Conservation (phyloP, 2,329 filamentous ascomycete genomes). For the Tolypocladium sp. region DNA sequence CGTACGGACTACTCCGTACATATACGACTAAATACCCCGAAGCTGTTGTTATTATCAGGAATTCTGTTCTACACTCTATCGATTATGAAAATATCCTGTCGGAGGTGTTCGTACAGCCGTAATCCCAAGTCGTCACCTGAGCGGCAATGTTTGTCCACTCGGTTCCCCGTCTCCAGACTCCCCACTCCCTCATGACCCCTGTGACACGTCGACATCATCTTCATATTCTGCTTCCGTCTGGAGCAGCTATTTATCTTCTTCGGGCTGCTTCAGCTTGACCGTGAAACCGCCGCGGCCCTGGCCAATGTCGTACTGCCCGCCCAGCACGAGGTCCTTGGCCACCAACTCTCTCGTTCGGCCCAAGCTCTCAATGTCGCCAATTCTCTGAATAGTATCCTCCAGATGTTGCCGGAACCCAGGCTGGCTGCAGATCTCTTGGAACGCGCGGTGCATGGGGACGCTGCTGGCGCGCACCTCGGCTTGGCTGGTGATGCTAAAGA, state of each 20-base stretch:
- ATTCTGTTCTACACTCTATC: neutral
- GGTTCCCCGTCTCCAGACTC: neutral
- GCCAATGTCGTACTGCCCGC: conserved; percentile 66
- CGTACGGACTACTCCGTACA: neutral
- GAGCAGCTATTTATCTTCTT: conserved; percentile 16
- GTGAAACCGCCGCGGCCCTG: conserved; percentile 28
- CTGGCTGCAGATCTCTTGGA: conserved; percentile 69
- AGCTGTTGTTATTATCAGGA: neutral
- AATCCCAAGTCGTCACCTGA: neutral
- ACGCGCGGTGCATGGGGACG: conserved; percentile 92
- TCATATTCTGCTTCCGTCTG: neutral
- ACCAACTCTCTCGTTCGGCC: conserved; percentile 91
- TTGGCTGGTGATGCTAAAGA: conserved; percentile 85
- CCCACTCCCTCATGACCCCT: neutral
- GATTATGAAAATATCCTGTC: neutral
- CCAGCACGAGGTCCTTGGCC: conserved; percentile 84
- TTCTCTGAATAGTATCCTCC: conserved; percentile 74
- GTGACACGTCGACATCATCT: neutral
- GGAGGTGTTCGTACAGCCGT: neutral
- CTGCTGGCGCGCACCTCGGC: conserved; percentile 86
- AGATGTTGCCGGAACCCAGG: conserved; percentile 76
- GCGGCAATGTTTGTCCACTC: neutral
- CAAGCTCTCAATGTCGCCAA: conserved; percentile 85
- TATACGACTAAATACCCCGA: neutral
- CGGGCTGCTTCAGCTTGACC: conserved; percentile 33